These are phyloP conservation scores for Zychaea mexicana DNA, from an alignment of 371 early-diverging fungal species.

Conservation along the genomic window DNA sequence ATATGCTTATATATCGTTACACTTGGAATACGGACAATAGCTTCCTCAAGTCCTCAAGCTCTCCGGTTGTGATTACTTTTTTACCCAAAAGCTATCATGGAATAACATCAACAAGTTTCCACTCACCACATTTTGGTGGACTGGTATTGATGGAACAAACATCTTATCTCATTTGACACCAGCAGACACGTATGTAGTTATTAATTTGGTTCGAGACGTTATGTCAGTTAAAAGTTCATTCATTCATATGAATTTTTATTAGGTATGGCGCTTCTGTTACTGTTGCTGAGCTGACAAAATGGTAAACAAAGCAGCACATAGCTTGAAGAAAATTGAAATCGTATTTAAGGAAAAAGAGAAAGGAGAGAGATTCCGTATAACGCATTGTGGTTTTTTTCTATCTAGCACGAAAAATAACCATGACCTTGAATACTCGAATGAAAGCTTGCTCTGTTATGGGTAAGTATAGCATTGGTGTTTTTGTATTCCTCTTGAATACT, in stretches of 20 bases:
- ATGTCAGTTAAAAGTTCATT: no score
- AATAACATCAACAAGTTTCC: slow-evolving; percentile 99
- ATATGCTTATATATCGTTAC: background rate
- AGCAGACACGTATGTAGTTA: slow-evolving; percentile 66
- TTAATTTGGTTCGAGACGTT: background rate
- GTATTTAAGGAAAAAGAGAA: no score
- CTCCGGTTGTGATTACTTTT: slow-evolving; percentile 90
- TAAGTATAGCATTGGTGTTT: slow-evolving; percentile 21
- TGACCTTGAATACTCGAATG: slow-evolving; percentile 43
- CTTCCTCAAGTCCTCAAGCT: slow-evolving; percentile 90
- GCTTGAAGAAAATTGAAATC: background rate
- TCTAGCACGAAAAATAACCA: slow-evolving; percentile 43
- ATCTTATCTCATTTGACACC: slow-evolving; percentile 86
- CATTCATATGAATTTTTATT: no score
- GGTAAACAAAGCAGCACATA: slow-evolving; percentile 22
- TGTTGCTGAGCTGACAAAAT: slow-evolving; percentile 39
- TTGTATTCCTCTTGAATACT: no score
- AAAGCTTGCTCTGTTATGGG: slow-evolving; percentile 50
- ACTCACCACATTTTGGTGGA: slow-evolving; percentile 90
- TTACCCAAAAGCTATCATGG: slow-evolving; percentile 98
- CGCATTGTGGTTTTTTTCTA: background rate
- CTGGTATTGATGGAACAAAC: slow-evolving; percentile 73
- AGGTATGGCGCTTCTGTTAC: slow-evolving; percentile 44
- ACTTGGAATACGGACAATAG: slow-evolving; percentile 20
- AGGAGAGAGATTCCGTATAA: no score